phyloP scores from a whole-genome alignment of 2,329 filamentous ascomycete genomes.

The Penicillium verrucosum region DNA sequence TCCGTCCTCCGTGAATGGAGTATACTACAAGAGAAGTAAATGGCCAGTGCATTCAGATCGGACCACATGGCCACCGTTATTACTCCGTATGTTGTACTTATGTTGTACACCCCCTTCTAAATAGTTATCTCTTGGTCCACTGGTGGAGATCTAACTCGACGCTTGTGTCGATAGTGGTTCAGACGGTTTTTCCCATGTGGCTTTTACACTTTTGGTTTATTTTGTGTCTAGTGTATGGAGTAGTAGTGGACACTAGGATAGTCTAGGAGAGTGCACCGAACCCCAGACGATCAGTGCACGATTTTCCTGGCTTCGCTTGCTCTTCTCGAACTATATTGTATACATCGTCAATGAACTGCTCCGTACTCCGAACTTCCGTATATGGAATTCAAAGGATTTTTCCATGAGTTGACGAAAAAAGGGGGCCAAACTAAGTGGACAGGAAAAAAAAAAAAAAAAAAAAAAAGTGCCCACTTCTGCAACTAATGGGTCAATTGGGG shows the following conservation, averaged over 20 bases:
- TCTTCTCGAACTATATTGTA: background rate
- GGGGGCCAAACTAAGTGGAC: background rate
- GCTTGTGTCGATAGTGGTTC: background rate
- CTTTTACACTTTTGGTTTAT: background rate
- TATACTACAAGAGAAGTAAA: background rate
- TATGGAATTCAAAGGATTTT: background rate
- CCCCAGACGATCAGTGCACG: slow-evolving; percentile 3
- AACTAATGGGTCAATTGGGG: background rate
- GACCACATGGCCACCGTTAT: slow-evolving; percentile 2
- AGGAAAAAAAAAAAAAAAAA: background rate
- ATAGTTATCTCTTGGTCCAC: background rate
- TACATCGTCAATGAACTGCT: slow-evolving; percentile 2
- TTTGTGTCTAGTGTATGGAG: too few species aligned
- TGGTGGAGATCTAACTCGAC: background rate
- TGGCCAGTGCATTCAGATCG: slow-evolving; percentile 1
- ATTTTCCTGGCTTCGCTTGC: background rate
- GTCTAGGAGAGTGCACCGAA: background rate
- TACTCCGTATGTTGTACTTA: background rate
- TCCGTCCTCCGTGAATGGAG: background rate
- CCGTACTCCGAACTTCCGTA: background rate
- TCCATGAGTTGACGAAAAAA: background rate
- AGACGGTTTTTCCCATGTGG: background rate
- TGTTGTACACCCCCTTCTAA: background rate
- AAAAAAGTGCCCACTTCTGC: background rate
- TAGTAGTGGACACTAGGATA: background rate